These are phyloP conservation scores for Sporisorium graminicola DNA, from an alignment of 1,284 basidiomycete genomes.

Conservation along the genomic window DNA sequence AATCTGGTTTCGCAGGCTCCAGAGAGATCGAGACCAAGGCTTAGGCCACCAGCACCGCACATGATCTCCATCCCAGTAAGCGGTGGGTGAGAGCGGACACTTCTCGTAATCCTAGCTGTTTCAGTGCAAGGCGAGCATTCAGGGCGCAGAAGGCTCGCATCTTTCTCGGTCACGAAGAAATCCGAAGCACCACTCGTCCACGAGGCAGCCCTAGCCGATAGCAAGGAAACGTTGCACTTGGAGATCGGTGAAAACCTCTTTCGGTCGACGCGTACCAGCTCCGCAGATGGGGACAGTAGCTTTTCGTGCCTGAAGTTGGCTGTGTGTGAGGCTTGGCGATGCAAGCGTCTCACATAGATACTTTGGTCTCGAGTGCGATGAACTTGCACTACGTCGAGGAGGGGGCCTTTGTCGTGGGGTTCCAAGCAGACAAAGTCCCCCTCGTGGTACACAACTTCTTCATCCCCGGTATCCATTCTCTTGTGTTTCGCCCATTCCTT, in stretches of 20 bases:
- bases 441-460: constrained; percentile 24
- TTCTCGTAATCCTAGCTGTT: background rate
- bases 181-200: constrained; percentile 5
- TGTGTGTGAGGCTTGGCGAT: constrained; percentile 5
- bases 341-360: constrained; percentile 6
- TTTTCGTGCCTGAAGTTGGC: constrained; percentile 30
- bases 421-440: constrained; percentile 36
- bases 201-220: background rate
- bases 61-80: constrained; percentile 33
- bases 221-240: constrained; percentile 17
- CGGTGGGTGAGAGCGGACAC: background rate
- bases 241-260: constrained; percentile 7
- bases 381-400: constrained; percentile 26
- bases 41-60: constrained; percentile 44
- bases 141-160: background rate
- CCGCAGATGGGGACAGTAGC: constrained; percentile 8
- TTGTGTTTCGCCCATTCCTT: constrained; percentile 10
- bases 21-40: constrained; percentile 35
- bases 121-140: constrained; percentile 9
- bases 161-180: constrained; percentile 14
- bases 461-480: too few species aligned
- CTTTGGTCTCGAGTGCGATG: constrained; percentile 10
- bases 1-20: constrained; percentile 36
- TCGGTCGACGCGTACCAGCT: background rate
- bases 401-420: background rate